Evolutionary conservation across 2,329 filamentous ascomycete species (phyloP), one percentile per base, ranked within the genome.

Genomic region (Penicillium polonicum): DNA sequence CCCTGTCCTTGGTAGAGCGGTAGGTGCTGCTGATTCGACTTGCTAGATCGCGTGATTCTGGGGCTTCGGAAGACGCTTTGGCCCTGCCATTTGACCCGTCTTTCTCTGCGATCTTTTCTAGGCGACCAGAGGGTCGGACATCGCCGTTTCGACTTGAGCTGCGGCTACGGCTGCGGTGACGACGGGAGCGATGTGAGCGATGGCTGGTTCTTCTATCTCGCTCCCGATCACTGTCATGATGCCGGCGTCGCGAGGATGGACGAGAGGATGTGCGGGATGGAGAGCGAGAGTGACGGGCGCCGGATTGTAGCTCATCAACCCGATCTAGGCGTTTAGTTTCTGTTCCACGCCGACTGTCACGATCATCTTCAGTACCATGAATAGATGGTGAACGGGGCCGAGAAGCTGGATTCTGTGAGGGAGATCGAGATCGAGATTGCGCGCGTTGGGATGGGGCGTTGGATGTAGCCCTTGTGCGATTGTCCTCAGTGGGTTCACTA

Each of bases 201-300:
- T 75, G 68, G 58, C 74, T 65, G 62, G 67, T 65, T 68, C 73
- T 67, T 65, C 78, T 66, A n/a, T 84, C 81, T 27, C 43, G 36
- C 6, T 53, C 55, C 57, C 80, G 79, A 42, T 88, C 85, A 62
- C 81, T 82, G 51, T 83, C 86, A 4, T 51, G 56, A 12, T 66
- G 51, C 64, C 85, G 86, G 60, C 85, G 84, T 65, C 86, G 84
- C 48, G 81, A 80, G 7, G 83, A 82, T 53, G 81, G 84, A 38
- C 80, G 79, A 5, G 81, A 80, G 10, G 82, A 80, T 13, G 85
- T 83, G 1, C 83, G 83, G 2, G 89, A 91, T 5, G 81, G 80
- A 5, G 88, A 90, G 57, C 88, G 82, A 0, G 87, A 86, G 50
- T 83, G 82, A 48, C 85, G 82, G 13, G 78, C 76, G 63, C 80